Evolutionary conservation across 371 early-diverging fungal species (phyloP), one percentile per base, ranked within the genome.

Genomic region (Circinella minor): DNA sequence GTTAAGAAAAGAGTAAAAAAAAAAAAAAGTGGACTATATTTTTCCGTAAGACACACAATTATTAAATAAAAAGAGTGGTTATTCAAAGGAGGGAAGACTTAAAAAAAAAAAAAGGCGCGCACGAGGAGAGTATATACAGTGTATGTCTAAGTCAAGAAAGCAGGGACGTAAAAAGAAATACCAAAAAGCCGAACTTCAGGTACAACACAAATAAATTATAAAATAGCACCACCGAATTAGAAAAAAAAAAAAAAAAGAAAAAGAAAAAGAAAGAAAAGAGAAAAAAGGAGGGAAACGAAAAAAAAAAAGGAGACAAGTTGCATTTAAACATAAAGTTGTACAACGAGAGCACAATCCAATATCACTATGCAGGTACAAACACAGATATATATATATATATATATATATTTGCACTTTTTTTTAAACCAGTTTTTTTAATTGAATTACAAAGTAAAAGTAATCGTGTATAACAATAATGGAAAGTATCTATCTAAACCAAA

Each of bases 101-200:
- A 27, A 51, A 46, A 65, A 64, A 27, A 51, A 46, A 65, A 64
- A 72, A 72, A 60, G 60, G 67, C 62, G 68, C 68, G 63, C 38
- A 68, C 38, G 61, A 63, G 71, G 54, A 67, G 63, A 18, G 49
- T n/a, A n/a, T n/a, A 49, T 4, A 49, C 10, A 51, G 39, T 37
- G 62, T 34, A 11, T 3, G 1, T 43, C 9, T 43, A 11, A 3
- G 11, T 11, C 36, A 63, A 37, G 18, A 17, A 57, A 46, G 61
- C 47, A 49, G 59, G 51, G 68, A 63, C 63, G 2, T 27, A 27
- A 27, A 27, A 47, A 13, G 47, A 18, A 13, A 63, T 63, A 63
- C 63, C 63, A 63, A 63, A 63, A 38, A 63, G 63, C 47, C 63
- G 47, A 63, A 63, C 10, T 63, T n/a, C 63, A 62, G 62, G 47